Percentiles rank a stretch among this genome's conserved stretches.
These are phyloP conservation scores for Auriculariales sp. DNA, from an alignment of 768 basidiomycete genomes.

Conservation along the genomic window DNA sequence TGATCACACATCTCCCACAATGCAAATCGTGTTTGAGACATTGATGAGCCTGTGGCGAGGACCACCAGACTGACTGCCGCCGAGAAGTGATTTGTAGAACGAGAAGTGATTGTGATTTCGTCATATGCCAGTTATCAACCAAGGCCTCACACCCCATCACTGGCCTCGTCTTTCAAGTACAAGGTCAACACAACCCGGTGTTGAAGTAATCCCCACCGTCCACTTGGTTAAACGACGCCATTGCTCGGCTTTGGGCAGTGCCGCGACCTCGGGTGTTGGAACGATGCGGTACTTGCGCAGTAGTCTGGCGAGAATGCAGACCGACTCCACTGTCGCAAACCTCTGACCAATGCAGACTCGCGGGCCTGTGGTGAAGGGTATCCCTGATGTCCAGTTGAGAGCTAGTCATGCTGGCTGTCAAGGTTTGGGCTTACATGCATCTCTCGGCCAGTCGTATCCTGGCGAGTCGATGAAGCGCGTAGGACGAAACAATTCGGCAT, in stretches of 20 bases:
- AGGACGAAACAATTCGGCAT: slow-evolving; percentile 30
- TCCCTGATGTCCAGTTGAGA: slow-evolving; percentile 13
- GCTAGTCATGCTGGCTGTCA: neutral
- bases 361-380: slow-evolving; percentile 30
- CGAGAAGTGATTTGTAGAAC: no score
- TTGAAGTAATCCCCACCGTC: slow-evolving; percentile 21
- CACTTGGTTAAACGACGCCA: slow-evolving; percentile 21
- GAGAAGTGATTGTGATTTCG: no score
- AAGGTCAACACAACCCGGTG: slow-evolving; percentile 11
- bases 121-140: no score
- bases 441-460: slow-evolving; percentile 34
- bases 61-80: no score
- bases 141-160: no score
- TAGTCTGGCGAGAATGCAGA: slow-evolving; percentile 28
- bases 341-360: slow-evolving; percentile 36
- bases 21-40: no score
- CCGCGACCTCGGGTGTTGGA: slow-evolving; percentile 22
- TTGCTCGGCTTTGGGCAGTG: slow-evolving; percentile 18
- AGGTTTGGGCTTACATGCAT: slow-evolving; percentile 25
- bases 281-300: slow-evolving; percentile 26
- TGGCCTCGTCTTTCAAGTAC: neutral
- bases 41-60: no score
- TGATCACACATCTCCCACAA: no score
- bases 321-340: slow-evolving; percentile 27
- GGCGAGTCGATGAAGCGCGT: slow-evolving; percentile 36